Conservation (phyloP, 31 red algal genomes). For the Porphyra umbilicalis region DNA sequence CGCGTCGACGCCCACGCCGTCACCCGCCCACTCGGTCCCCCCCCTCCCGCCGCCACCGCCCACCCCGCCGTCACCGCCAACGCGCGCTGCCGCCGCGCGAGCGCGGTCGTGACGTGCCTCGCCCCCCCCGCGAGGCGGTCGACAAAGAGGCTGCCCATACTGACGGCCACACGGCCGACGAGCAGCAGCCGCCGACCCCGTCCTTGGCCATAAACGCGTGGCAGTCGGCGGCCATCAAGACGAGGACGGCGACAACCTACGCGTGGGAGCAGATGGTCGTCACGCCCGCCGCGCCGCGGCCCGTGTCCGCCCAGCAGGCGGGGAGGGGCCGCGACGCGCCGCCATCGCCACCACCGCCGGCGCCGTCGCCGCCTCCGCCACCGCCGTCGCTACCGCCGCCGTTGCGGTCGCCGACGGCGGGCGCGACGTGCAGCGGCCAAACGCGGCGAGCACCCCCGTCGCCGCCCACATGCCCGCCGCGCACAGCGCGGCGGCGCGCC, state of each 20-base stretch:
- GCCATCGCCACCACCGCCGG: background rate
- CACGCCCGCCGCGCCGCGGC: constrained; percentile 11
- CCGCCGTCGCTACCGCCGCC: constrained; percentile 15
- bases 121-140: constrained; percentile 45
- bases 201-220: constrained; percentile 74
- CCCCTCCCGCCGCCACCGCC: background rate
- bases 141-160: constrained; percentile 67
- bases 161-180: constrained; percentile 54
- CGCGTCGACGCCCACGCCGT: too few relatives aligned
- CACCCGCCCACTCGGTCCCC: too few relatives aligned
- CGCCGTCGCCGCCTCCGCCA: constrained; percentile 39
- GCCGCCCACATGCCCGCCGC: constrained; percentile 17
- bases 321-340: background rate
- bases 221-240: constrained; percentile 61
- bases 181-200: constrained; percentile 44
- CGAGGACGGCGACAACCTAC: constrained; percentile 56
- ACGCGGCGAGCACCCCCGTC: constrained; percentile 21
- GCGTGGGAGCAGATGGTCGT: constrained; percentile 71
- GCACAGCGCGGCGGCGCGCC: constrained; percentile 29
- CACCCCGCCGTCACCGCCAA: constrained; percentile 1
- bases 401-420: too few relatives aligned
- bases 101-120: constrained; percentile 29
- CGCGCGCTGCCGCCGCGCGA: constrained; percentile 33
- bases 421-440: constrained; percentile 70
- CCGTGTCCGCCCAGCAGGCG: background rate